These are phyloP conservation scores for Sphaerulina vaccinii DNA, from an alignment of 2,329 filamentous ascomycete genomes.

Conservation along the genomic window DNA sequence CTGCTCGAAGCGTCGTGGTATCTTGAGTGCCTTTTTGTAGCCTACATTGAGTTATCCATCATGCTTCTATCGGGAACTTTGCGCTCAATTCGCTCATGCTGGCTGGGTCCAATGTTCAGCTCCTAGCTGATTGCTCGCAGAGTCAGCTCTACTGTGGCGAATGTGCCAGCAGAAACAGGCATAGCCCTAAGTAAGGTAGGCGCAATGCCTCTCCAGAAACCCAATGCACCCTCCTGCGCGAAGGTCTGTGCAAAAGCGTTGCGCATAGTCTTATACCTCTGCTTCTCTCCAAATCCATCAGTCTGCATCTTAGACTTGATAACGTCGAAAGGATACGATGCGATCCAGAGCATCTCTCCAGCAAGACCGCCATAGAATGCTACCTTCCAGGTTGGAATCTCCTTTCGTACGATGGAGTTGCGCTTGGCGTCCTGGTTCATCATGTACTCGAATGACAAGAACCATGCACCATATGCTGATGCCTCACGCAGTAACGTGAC, in stretches of 20 bases:
- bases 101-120: too few species aligned
- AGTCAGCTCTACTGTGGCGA: slow-evolving; percentile 63
- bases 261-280: slow-evolving; percentile 77
- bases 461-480: slow-evolving; percentile 94
- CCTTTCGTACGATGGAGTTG: slow-evolving; percentile 70
- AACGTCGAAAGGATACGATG: slow-evolving; percentile 93
- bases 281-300: slow-evolving; percentile 75
- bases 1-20: too few species aligned
- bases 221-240: slow-evolving; percentile 69
- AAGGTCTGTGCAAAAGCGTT: slow-evolving; percentile 86
- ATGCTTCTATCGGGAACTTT: too few species aligned
- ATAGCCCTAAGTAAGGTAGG: slow-evolving; percentile 91
- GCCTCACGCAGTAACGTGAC: slow-evolving; percentile 88
- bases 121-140: slow-evolving; percentile 40
- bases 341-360: slow-evolving; percentile 89
- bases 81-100: too few species aligned
- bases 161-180: slow-evolving; percentile 97
- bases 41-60: too few species aligned
- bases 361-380: slow-evolving; percentile 90
- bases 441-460: slow-evolving; percentile 89
- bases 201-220: slow-evolving; percentile 93
- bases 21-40: too few species aligned
- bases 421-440: slow-evolving; percentile 86
- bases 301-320: slow-evolving; percentile 99
- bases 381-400: slow-evolving; percentile 80